Evolutionary conservation across 352 stramenopile genomes (phyloP), one percentile per base, ranked within the genome.

Genomic region (Phytopythium boreale): DNA sequence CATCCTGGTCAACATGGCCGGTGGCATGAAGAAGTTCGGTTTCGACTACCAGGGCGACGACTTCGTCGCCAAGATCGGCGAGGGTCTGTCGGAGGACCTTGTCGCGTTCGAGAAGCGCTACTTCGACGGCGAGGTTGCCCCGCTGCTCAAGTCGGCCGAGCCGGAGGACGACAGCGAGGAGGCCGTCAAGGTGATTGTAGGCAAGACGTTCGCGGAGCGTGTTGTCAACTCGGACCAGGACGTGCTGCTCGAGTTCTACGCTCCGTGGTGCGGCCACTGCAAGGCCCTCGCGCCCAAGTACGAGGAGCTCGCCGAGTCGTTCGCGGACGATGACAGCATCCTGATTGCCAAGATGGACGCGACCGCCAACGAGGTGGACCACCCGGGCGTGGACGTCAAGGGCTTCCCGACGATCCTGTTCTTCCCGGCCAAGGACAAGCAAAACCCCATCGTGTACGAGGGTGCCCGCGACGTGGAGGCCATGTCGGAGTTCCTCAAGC

Each of bases 271-370:
- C 70, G 87, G 84, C 20, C 88, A 96, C 79, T 96, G 88, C 80
- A 94, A 94, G 81, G 68, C 82, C n/a, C 81, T 98, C 22, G 89
- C 86, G 12, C 92, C 92, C 51, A 92, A 90, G 73, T 97, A 95
- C 74, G 89, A 97, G 66, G 89, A 97, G 74, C 77, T 97, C 58
- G 91, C 86, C 26, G 86, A 95, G 72, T 84, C 80, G 55, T 97
- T 97, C 63, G 80, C 85, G 2, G 82, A 96, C 59, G 89, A 97
- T 36, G 87, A 97, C 64, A 93, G 82, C 67, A 89, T 98, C 47
- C 63, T 98, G 46, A 97, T 98, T 69, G 94, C 86, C 66, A 98
- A 98, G 90, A 98, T 98, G 73, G 96, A 98, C 71, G 82, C 92
- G 39, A 98, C 93, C 4, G 92, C 92, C 58, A 98, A 98, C 80